Conservation (phyloP, 2,329 filamentous ascomycete genomes). For the Aureobasidium sp. region DNA sequence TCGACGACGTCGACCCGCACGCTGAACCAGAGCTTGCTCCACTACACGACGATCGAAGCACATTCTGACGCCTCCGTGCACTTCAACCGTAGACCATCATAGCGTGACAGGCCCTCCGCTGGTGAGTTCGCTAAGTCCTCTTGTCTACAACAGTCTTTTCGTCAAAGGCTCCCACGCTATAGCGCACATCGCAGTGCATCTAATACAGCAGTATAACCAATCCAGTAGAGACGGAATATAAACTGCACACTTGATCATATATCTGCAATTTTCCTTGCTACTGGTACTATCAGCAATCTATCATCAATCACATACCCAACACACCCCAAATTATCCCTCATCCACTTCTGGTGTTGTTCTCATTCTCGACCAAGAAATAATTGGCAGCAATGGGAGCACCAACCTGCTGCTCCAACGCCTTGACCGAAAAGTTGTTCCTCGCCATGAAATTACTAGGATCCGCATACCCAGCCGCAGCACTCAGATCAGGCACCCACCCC, state of each 20-base stretch:
- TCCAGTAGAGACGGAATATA: not conserved
- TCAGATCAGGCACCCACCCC: slow-evolving; percentile 18
- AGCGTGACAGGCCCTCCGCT: not conserved
- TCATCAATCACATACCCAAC: not conserved
- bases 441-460: slow-evolving; percentile 8
- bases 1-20: no score
- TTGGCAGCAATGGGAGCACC: slow-evolving; percentile 22
- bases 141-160: not conserved
- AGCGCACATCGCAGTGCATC: not conserved
- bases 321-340: not conserved
- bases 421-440: slow-evolving; percentile 21
- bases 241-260: not conserved
- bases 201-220: not conserved
- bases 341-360: not conserved
- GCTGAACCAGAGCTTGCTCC: not conserved
- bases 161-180: not conserved
- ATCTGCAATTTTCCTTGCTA: not conserved
- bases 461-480: slow-evolving; percentile 14
- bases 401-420: slow-evolving; percentile 17
- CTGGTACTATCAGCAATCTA: no score
- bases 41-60: not conserved
- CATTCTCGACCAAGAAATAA: slow-evolving; percentile 14
- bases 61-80: not conserved
- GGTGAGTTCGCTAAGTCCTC: not conserved
- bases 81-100: not conserved